A percentile compares a stretch with the other conserved stretches of the same genome.
Evolutionary conservation across 2,329 filamentous ascomycete species (phyloP).

Genomic region (Hypoxylon sp.): DNA sequence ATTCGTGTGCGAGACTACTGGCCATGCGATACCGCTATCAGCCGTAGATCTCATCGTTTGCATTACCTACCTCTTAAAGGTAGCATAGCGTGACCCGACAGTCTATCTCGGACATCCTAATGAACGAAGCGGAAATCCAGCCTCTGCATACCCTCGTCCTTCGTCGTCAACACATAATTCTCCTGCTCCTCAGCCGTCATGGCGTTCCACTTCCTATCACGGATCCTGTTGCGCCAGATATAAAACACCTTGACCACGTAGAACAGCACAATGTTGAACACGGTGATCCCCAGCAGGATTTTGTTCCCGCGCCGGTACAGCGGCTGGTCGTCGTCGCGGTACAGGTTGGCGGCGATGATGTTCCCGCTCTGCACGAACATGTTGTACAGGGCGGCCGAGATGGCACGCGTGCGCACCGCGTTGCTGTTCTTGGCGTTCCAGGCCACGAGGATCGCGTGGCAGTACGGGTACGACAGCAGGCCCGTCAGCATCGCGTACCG

Average conservation of each 20-base stretch:
- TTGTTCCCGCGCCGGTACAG: slow-evolving; percentile 64
- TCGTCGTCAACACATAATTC: slow-evolving; percentile 61
- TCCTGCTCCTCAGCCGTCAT: slow-evolving; percentile 60
- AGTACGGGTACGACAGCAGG: slow-evolving; percentile 62
- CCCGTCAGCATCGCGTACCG: slow-evolving; percentile 55
- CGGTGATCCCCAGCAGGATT: slow-evolving; percentile 60
- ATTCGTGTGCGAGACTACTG: neutral
- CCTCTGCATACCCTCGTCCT: slow-evolving; percentile 61
- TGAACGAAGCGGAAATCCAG: slow-evolving; percentile 66
- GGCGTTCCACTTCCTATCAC: slow-evolving; percentile 58
- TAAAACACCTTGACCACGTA: slow-evolving; percentile 61
- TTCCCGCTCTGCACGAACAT: slow-evolving; percentile 60
- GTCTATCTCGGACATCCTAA: slow-evolving; percentile 42
- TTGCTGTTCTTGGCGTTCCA: slow-evolving; percentile 63
- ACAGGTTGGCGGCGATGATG: slow-evolving; percentile 63
- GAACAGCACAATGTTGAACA: slow-evolving; percentile 61
- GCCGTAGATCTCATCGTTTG: neutral
- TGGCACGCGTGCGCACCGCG: slow-evolving; percentile 60
- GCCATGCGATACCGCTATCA: neutral
- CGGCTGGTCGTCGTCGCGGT: slow-evolving; percentile 66
- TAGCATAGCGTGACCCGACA: neutral
- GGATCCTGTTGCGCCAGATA: slow-evolving; percentile 59
- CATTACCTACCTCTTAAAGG: neutral
- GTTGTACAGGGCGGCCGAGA: slow-evolving; percentile 63
- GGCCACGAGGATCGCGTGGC: slow-evolving; percentile 60